Base-by-base conservation (phyloP, 208 protist genomes). In the Acanthamoeba castellanii region DNA sequence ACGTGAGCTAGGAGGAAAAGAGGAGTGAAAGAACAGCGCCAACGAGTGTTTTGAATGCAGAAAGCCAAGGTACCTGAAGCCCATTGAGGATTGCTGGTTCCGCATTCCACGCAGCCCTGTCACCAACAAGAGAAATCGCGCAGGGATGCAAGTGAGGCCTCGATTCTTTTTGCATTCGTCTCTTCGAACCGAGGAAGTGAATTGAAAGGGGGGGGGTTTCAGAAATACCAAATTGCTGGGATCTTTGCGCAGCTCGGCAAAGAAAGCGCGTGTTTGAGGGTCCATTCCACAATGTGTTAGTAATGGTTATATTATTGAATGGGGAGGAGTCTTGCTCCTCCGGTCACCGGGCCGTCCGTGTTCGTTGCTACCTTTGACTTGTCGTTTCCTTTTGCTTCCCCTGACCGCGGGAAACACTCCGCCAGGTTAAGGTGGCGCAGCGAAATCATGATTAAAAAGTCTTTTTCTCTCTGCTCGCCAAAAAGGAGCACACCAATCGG, bases 61-160 rank as follows among this genome's bases (percentile, higher is more conserved):
- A 37, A 37, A 37, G 37, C 37, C 64, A 89, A 18, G 30, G 57
- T 70, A 91, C 84, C 84, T 8, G 84, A 91, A 70, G 84, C 84
- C 84, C 84, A 91, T 70, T 91, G 84, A 32, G 84, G 84, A 70
- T 91, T 91, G 84, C 84, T 91, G n/a, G 84, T 70, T n/a, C 59
- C 57, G 34, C 84, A 91, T 91, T 91, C 84, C 18, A 91, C 84
- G 30, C 84, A 91, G 22, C 32, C 57, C 84, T 91, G 84, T 45
- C 82, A 89, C 16, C 50, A 55, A 11, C 50, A 55, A 18, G 5
- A 18, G 50, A 11, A 11, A 82, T 50, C 72, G 37, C 13, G 22
- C 13, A 82, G 22, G 11, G 37, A 22, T 37, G 37, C 3, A 37
- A 37, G 37, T 37, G 37, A 37, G 37, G 37, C 37, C n/a, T n/a